phyloP scores from a whole-genome alignment of 352 stramenopile genomes.

The Phytophthora nicotianae region DNA sequence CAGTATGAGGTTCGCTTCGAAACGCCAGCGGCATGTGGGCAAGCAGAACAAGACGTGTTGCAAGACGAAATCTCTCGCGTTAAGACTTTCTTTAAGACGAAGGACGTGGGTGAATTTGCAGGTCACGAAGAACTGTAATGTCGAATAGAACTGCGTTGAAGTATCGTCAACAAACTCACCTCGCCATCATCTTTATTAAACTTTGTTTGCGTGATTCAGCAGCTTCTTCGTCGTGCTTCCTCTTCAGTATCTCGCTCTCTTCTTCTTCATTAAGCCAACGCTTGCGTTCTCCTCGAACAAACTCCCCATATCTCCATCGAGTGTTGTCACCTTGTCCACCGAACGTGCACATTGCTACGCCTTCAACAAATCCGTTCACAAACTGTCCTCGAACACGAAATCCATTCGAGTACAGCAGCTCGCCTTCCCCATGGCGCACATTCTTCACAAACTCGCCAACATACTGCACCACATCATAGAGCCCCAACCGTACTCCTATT shows the following conservation, averaged over 20 bases:
- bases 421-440: slow-evolving; percentile 54
- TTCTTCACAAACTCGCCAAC: slow-evolving; percentile 52
- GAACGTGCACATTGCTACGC: slow-evolving; percentile 52
- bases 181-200: slow-evolving; percentile 20
- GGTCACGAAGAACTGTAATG: slow-evolving; percentile 37
- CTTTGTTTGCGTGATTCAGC: slow-evolving; percentile 12
- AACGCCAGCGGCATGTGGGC: slow-evolving; percentile 61
- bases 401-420: slow-evolving; percentile 64
- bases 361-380: slow-evolving; percentile 48
- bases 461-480: slow-evolving; percentile 68
- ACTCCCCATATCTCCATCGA: slow-evolving; percentile 45
- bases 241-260: slow-evolving; percentile 30
- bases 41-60: slow-evolving; percentile 25
- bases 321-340: slow-evolving; percentile 24
- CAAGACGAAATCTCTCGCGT: slow-evolving; percentile 24
- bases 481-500: slow-evolving; percentile 20
- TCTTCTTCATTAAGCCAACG: slow-evolving; percentile 61
- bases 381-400: slow-evolving; percentile 54
- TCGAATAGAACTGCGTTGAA: slow-evolving; percentile 21
- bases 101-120: neutral
- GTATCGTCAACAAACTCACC: neutral
- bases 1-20: slow-evolving; percentile 88
- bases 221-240: slow-evolving; percentile 14
- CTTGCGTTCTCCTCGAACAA: slow-evolving; percentile 38
- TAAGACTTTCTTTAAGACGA: slow-evolving; percentile 6